phyloP scores from a whole-genome alignment of 1,139 yeast species.

The Candida sanyaensis region DNA sequence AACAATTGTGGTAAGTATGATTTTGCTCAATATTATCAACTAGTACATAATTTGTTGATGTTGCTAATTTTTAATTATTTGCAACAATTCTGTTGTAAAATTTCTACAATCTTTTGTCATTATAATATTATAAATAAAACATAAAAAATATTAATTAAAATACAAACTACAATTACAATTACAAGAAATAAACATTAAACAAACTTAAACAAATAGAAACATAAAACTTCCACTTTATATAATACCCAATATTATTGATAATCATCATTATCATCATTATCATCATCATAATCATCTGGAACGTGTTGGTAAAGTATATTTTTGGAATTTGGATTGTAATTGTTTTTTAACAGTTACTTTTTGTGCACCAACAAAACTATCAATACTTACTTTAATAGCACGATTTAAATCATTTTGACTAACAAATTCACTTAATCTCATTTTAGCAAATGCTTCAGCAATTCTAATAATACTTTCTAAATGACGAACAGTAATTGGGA shows the following conservation, averaged over 20 bases:
- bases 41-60: too few relatives aligned
- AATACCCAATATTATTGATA: neutral
- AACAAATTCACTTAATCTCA: slow-evolving; percentile 92
- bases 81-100: too few relatives aligned
- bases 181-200: neutral
- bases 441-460: slow-evolving; percentile 92
- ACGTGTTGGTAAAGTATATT: slow-evolving; percentile 68
- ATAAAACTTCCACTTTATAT: neutral
- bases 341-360: slow-evolving; percentile 88
- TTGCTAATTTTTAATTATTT: too few relatives aligned
- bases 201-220: neutral
- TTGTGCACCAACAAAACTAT: slow-evolving; percentile 94
- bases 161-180: slow-evolving; percentile 4
- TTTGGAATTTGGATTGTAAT: slow-evolving; percentile 82
- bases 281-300: slow-evolving; percentile 2
- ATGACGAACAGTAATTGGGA: slow-evolving; percentile 98
- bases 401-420: slow-evolving; percentile 83
- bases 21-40: too few relatives aligned
- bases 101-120: too few relatives aligned
- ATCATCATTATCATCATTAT: too few relatives aligned
- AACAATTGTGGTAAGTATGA: too few relatives aligned
- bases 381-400: slow-evolving; percentile 89
- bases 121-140: neutral
- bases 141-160: neutral
- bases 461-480: slow-evolving; percentile 91